Conservation (phyloP, 805 yeast genomes). For the Blastobotrys parvus region DNA sequence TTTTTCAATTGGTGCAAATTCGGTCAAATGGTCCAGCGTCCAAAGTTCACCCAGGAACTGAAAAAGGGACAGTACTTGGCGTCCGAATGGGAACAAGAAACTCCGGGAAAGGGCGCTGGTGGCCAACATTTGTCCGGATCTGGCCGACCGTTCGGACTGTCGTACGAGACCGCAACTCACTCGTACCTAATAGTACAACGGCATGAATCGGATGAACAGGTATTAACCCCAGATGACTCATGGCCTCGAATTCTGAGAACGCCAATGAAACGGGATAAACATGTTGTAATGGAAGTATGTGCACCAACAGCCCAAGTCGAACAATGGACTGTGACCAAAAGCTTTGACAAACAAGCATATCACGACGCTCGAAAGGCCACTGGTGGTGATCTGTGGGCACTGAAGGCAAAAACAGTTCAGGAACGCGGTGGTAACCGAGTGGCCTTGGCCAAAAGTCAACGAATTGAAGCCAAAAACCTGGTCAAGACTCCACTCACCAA, state of each 20-base stretch:
- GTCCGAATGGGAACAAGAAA: slow-evolving; percentile 55
- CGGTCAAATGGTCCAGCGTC: slow-evolving; percentile 64
- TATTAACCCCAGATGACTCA: slow-evolving; percentile 23
- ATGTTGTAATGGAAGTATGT: slow-evolving; percentile 72
- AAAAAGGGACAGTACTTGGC: slow-evolving; percentile 75
- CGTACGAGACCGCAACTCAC: slow-evolving; percentile 62
- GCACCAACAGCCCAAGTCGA: slow-evolving; percentile 73
- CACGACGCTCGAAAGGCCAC: slow-evolving; percentile 84
- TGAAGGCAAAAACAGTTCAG: slow-evolving; percentile 49
- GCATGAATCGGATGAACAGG: slow-evolving; percentile 21
- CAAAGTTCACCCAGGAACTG: slow-evolving; percentile 70
- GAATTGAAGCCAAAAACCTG: slow-evolving; percentile 3
- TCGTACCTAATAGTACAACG: slow-evolving; percentile 70
- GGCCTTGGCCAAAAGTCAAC: slow-evolving; percentile 7
- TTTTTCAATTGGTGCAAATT: slow-evolving; percentile 65
- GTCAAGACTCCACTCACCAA: neutral
- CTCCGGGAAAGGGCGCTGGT: slow-evolving; percentile 45
- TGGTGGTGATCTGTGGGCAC: slow-evolving; percentile 85
- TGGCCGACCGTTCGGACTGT: slow-evolving; percentile 70
- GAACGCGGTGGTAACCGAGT: slow-evolving; percentile 23
- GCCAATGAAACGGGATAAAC: slow-evolving; percentile 75
- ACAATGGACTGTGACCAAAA: slow-evolving; percentile 79
- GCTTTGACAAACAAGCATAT: slow-evolving; percentile 62
- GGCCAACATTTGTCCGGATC: slow-evolving; percentile 49
- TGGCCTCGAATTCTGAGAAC: slow-evolving; percentile 64